Base-by-base conservation (phyloP, 441 rosid genomes). In the Erodium chrysanthum region DNA sequence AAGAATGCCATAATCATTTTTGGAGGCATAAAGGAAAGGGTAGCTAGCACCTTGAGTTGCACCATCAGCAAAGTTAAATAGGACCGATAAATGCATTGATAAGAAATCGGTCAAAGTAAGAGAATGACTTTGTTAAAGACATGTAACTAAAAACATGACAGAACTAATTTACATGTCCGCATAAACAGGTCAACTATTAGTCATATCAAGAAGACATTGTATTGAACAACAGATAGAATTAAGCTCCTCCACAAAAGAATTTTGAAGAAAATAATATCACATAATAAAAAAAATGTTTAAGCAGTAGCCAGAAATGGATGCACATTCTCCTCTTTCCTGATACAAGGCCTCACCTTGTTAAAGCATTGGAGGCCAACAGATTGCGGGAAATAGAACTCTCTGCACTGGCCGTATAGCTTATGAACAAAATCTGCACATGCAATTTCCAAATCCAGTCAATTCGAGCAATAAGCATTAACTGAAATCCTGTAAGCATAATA, bases 401-500 rank as follows among this genome's bases (percentile, higher is more conserved):
- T 37, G 84, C 87, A 64, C 76, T 56, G 60, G 80, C 81, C 50
- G 60, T 61, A 48, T 71, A 65, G 15, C 60, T 59, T 65, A 71
- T 27, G 65, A 75, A 70, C 42, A 87, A 66, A 73, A 79, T 80
- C 96, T 89, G 79, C 77, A 79, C 69, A 68, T 10, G 54, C 29
- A 64, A 71, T 33, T 44, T 17, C 29, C 23, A 66, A 60, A 67
- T 52, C 66, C 65, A 74, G 71, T 63, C 48, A 66, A 70, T 73
- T 70, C 67, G 46, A 60, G 14, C 65, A 1, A 29, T 67, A 70
- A 22, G 35, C 12, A n/a, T n/a, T 11, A 0, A 7, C 9, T 27
- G 0, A 2, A 23, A 0, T n/a, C 17, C 59, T 17, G 8, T 12
- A 8, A 40, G 12, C 25, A 10, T 40, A 0, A 40, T 21, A 42